A percentile compares a stretch with the other conserved stretches of the same genome.
phyloP scores from a whole-genome alignment of 2,329 filamentous ascomycete species.

The Cryphonectria parasitica region DNA sequence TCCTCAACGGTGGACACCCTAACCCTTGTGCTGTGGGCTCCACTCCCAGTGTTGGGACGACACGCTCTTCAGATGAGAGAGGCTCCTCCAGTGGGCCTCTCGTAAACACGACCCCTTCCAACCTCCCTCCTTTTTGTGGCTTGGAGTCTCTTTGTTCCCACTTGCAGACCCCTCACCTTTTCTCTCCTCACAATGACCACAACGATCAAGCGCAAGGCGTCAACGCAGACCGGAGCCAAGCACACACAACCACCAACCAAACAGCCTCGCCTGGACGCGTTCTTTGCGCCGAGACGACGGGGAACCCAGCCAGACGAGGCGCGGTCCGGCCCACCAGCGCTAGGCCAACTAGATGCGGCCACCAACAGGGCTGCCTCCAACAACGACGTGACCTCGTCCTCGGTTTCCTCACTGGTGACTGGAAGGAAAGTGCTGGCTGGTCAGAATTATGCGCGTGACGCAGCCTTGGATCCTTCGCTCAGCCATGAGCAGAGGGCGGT shows the following conservation, averaged over 20 bases:
- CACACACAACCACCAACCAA: not conserved
- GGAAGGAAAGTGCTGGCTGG: not conserved
- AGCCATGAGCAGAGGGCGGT: constrained; percentile 73
- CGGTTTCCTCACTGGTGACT: not conserved
- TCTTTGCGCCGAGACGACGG: constrained; percentile 5
- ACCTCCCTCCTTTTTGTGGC: not conserved
- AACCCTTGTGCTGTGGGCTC: constrained; percentile 1
- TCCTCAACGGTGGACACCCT: not conserved
- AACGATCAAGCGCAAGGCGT: constrained; percentile 2
- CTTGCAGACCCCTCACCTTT: not conserved
- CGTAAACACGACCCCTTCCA: not conserved
- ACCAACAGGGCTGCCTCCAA: not conserved
- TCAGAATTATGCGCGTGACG: not conserved
- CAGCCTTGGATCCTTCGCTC: constrained; percentile 40
- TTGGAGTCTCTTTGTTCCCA: not conserved
- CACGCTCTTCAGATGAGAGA: not conserved
- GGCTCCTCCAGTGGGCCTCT: not conserved
- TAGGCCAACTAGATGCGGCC: not conserved
- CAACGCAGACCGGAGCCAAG: not conserved
- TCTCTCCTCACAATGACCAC: not conserved
- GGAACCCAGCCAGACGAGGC: not conserved
- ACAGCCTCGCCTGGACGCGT: constrained; percentile 19
- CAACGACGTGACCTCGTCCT: not conserved
- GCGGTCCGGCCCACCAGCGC: not conserved
- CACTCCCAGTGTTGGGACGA: constrained; percentile 10